Base-by-base conservation (phyloP, 306 rosid genomes). In the Cucumis cinereus region DNA sequence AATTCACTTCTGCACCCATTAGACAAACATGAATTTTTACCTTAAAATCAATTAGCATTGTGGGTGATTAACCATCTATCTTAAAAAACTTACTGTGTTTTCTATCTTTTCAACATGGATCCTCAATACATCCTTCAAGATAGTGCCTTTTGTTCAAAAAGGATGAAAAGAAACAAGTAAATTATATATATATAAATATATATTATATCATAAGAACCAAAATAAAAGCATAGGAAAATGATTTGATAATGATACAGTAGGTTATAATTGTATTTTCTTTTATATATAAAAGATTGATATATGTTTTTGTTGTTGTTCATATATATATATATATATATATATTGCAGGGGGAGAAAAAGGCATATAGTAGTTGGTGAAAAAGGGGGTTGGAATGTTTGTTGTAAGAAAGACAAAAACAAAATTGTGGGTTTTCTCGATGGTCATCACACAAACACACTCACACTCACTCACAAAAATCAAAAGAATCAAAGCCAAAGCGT, bases 311-410 rank as follows among this genome's bases (percentile, higher is more conserved):
- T 38, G 10, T 64, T 36, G 6, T 1, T 68, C 24, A 2, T n/a
- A 6, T 10, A n/a, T n/a, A n/a, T n/a, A n/a, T n/a, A n/a, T n/a
- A n/a, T n/a, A n/a, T n/a, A n/a, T n/a, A n/a, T 24, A 4, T 45
- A 49, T 49, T 71, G 59, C 75, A 71, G 75, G 75, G 22, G 35
- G 35, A 30, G 35, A 30, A 30, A 13, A 71, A 49, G 49, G 75
- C 59, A 26, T 71, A 71, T 71, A 71, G 75, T 71, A 71, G 40
- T 47, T 71, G 75, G 58, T 49, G 58, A 49, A 71, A 71, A 30
- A 30, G 35, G 35, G 35, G 35, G 43, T 47, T 70, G 75, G 58
- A 70, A 70, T 70, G 58, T 70, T 71, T 49, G 38, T 71, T 24
- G 8, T 26, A 45, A 47, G 58, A 71, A 71, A 69, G 75, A 49